Base-by-base conservation (phyloP, 1,139 yeast species). In the Saccharomyces hybrid region DNA sequence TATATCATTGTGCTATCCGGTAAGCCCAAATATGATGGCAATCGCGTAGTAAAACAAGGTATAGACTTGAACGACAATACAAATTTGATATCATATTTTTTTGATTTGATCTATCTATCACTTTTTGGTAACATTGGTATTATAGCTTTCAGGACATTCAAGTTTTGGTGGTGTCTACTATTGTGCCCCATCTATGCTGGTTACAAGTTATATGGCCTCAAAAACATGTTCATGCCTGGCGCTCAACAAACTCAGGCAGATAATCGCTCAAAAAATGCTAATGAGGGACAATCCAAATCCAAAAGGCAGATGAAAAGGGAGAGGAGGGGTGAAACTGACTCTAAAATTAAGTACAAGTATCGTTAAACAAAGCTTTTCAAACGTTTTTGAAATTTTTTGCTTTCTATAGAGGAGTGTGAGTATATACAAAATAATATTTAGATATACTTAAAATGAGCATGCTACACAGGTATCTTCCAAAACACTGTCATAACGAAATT, bases 251-350 rank as follows among this genome's bases (percentile, higher is more conserved):
- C 49, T 55, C 34, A 49, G 38, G 5, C 46, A n/a, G 8, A 29
- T 50, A 26, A 52, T 48, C 23, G 29, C 52, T 29, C 51, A 55
- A 19, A 31, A 55, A 19, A 28, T 52, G 13, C 50, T 23, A 44
- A 54, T 29, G 32, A 46, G 48, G 19, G 46, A 51, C 16, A 49
- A 38, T 11, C 50, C 50, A 63, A 66, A 52, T 68, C 72, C 8
- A 68, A 67, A 54, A 66, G 72, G 62, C 71, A 68, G 54, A 29
- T 60, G 56, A 69, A 67, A 57, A 60, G 66, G 49, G 70, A 68
- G 52, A 66, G 66, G 51, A 65, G 62, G 47, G 67, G 64, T 48
- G 67, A 65, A 46, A 63, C 62, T 41, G 63, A 63, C 53, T 58
- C 60, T 50, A 65, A 58, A 54, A 66, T 65, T 53, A 61, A 63